Conservation (phyloP, 768 basidiomycete species). For the Xerocomus potaroensis region DNA sequence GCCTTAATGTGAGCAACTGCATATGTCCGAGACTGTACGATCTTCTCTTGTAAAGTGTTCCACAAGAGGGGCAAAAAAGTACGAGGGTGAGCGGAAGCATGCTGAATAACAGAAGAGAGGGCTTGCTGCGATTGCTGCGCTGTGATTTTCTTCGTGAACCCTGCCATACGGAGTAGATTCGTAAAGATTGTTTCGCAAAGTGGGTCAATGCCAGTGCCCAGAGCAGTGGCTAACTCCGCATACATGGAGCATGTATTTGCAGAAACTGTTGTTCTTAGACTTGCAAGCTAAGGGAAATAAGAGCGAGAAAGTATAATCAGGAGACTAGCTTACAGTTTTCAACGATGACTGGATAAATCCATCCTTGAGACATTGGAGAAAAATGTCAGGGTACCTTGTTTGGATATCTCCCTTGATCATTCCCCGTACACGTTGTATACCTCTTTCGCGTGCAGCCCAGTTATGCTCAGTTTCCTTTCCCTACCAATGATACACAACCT, state of each 20-base stretch:
- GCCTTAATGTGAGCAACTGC: constrained; percentile 66
- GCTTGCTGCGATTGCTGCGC: constrained; percentile 81
- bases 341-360: constrained; percentile 77
- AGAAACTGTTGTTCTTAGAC: constrained; percentile 88
- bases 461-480: constrained; percentile 98
- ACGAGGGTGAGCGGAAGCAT: constrained; percentile 70
- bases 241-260: constrained; percentile 76
- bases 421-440: constrained; percentile 74
- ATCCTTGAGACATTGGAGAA: constrained; percentile 69
- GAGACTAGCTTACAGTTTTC: constrained; percentile 65
- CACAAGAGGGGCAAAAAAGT: constrained; percentile 64
- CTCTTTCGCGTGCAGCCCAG: constrained; percentile 79
- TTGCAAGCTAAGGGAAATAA: constrained; percentile 55
- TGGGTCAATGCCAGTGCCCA: constrained; percentile 70
- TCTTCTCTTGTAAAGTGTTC: constrained; percentile 75
- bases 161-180: constrained; percentile 81
- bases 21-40: constrained; percentile 64
- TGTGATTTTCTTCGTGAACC: constrained; percentile 88
- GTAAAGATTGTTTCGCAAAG: constrained; percentile 73
- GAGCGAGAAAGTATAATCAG: background rate
- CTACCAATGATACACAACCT: constrained; percentile 22
- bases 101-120: constrained; percentile 60
- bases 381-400: constrained; percentile 65
- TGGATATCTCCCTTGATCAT: constrained; percentile 88
- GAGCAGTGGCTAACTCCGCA: constrained; percentile 60